phyloP scores from a whole-genome alignment of 371 early-diverging fungal species.

The Batkoa obscura region DNA sequence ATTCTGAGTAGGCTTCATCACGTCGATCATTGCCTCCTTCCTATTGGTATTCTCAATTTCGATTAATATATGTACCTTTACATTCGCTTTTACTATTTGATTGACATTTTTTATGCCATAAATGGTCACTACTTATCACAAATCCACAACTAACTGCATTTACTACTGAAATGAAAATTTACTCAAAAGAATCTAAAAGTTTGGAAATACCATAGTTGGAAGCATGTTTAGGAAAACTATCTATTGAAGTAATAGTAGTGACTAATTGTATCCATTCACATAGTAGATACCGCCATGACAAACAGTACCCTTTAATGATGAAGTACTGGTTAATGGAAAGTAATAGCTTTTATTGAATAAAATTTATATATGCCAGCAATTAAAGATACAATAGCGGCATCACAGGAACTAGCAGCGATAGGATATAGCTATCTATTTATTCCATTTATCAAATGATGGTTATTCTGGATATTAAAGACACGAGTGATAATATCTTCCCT shows the following conservation, averaged over 20 bases:
- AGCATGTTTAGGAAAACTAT: neutral
- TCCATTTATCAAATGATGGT: slow-evolving; percentile 9
- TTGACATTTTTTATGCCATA: slow-evolving; percentile 24
- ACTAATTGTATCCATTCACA: slow-evolving; percentile 5
- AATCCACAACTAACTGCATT: slow-evolving; percentile 27
- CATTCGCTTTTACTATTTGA: slow-evolving; percentile 8
- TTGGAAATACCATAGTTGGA: neutral
- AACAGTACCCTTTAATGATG: neutral
- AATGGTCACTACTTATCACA: slow-evolving; percentile 12
- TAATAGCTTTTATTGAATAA: neutral
- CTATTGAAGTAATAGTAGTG: neutral
- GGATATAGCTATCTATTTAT: neutral
- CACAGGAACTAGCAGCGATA: neutral
- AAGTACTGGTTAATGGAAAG: neutral
- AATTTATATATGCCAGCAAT: neutral
- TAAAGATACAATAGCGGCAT: neutral
- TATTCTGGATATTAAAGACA: neutral
- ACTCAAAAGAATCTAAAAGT: slow-evolving; percentile 8
- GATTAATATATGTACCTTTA: slow-evolving; percentile 7
- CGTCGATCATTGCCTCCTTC: neutral
- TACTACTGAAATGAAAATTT: slow-evolving; percentile 21
- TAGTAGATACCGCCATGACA: neutral
- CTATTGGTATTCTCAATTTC: neutral
- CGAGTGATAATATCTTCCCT: neutral
- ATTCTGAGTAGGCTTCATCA: neutral